Evolutionary conservation across 305 asterid species (phyloP), one percentile per base, ranked within the genome.

Genomic region (Striga hermonthica): DNA sequence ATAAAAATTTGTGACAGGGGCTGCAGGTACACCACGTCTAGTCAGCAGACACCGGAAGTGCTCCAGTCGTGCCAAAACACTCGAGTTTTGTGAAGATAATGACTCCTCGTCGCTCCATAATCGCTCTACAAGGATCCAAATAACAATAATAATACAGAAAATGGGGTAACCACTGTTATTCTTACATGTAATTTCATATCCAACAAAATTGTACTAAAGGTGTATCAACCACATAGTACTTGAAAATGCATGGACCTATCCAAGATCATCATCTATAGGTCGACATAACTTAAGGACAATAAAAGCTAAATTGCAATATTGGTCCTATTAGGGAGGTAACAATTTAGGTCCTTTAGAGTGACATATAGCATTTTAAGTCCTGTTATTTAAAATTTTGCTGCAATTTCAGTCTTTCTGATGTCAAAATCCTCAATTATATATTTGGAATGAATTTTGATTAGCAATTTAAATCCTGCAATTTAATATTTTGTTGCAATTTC

Each of bases 1-100:
- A 76, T 86, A 86, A 47, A 38, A 41, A 49, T 82, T 89, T 44
- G 54, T 73, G n/a, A 82, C 93, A 0, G 95, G 95, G 60, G 96
- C 96, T 2, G 97, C 97, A 71, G 73, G 88, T 70, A 90, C 87
- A 14, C 97, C 93, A 2, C 95, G 93, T 72, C 86, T 86, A 3
- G 84, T 90, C 81, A 84, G 70, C 60, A 83, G 95, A 67, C 96
- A 84, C 6, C 92, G 83, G 37, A 89, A 86, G 71, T 84, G 81
- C 75, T 91, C 94, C 82, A 91, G 72, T 68, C 95, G 81, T 34
- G 75, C 70, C 73, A 86, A 54, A 50, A 77, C 83, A 0, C 72
- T 68, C 39, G 71, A 58, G 58, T 72, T 74, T 61, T n/a, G 40
- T 16, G 85, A 75, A 9, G 85, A 73, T 63, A 80, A 61, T 31